phyloP scores from a whole-genome alignment of 371 early-diverging fungal genomes.

The Scutellospora calospora region DNA sequence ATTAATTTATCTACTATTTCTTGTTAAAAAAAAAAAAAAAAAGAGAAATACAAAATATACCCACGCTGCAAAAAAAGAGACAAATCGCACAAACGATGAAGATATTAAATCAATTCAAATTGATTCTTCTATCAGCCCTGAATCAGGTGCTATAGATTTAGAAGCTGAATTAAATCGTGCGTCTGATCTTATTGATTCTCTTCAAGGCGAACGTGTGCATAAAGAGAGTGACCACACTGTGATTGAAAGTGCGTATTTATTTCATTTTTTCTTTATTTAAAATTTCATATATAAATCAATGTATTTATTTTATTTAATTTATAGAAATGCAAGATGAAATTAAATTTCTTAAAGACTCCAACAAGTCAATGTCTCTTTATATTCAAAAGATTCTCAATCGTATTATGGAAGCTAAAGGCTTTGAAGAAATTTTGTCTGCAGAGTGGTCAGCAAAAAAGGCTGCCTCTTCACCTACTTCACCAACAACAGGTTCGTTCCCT shows the following conservation, averaged over 20 bases:
- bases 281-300: background rate
- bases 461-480: constrained; percentile 10
- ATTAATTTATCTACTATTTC: no score
- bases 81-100: background rate
- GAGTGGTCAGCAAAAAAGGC: constrained; percentile 13
- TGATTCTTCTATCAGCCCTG: background rate
- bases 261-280: background rate
- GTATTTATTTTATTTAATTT: background rate
- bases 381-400: constrained; percentile 65
- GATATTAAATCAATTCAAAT: constrained; percentile 24
- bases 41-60: background rate
- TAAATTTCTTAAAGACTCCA: constrained; percentile 61
- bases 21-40: background rate
- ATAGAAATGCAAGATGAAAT: constrained; percentile 59
- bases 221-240: constrained; percentile 48
- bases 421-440: constrained; percentile 33
- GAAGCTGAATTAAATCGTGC: constrained; percentile 71
- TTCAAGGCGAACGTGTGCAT: constrained; percentile 44
- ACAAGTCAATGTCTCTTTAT: constrained; percentile 68
- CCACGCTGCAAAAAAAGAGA: background rate
- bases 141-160: constrained; percentile 54
- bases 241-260: constrained; percentile 45
- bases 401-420: constrained; percentile 37
- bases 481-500: constrained; percentile 16
- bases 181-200: constrained; percentile 23